Evolutionary conservation across 345 rosid species (phyloP).

Genomic region (Nasturtium officinale): DNA sequence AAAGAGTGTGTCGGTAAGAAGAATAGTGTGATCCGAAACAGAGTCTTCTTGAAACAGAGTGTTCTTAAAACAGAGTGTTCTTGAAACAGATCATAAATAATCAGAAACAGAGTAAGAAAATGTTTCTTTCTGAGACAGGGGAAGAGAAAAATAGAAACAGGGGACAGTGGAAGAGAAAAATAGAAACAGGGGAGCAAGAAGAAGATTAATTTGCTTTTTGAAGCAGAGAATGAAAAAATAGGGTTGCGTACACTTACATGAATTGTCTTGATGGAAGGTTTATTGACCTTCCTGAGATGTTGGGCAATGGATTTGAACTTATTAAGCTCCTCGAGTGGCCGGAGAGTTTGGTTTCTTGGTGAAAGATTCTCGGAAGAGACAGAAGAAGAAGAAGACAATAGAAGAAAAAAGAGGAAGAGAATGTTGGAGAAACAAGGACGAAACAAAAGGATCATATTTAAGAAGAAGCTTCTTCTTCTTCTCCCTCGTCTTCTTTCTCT

Average conservation of each 20-base stretch:
- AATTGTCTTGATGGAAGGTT: slow-evolving; percentile 78
- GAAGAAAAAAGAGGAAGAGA: slow-evolving; percentile 35
- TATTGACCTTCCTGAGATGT: slow-evolving; percentile 82
- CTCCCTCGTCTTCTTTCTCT: slow-evolving; percentile 44
- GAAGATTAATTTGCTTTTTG: no score
- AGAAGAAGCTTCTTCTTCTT: slow-evolving; percentile 48
- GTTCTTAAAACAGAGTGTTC: neutral
- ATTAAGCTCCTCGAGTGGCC: slow-evolving; percentile 61
- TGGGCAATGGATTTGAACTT: slow-evolving; percentile 59
- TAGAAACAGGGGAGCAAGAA: neutral
- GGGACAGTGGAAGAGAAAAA: neutral
- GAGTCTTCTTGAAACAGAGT: neutral
- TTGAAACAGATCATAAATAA: slow-evolving; percentile 17
- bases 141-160: neutral
- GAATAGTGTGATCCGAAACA: neutral
- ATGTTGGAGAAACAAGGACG: slow-evolving; percentile 52
- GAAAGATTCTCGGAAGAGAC: slow-evolving; percentile 45
- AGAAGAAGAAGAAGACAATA: slow-evolving; percentile 47
- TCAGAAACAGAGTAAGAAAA: slow-evolving; percentile 6
- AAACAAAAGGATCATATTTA: slow-evolving; percentile 45
- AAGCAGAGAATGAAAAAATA: neutral
- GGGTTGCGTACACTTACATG: slow-evolving; percentile 51
- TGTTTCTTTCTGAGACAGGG: neutral
- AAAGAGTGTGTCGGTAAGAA: neutral
- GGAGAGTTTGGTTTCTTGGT: slow-evolving; percentile 62